A percentile compares a stretch with the other conserved stretches of the same genome.
phyloP scores from a whole-genome alignment of 768 basidiomycete genomes.

The Suillus spraguei region DNA sequence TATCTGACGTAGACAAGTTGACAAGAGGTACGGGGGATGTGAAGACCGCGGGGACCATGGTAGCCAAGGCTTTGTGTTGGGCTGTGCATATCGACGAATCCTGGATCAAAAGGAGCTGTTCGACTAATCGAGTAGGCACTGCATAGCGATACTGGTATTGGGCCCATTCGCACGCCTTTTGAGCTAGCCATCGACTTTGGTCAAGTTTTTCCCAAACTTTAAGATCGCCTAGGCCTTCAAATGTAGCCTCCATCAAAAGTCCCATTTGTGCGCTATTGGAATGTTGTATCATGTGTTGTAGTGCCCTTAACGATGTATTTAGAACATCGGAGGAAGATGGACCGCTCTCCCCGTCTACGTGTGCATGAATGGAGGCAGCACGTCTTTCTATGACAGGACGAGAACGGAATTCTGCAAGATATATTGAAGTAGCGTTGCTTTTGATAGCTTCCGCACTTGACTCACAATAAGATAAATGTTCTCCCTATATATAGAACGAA shows the following conservation, averaged over 20 bases:
- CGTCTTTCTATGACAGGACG: constrained; percentile 79
- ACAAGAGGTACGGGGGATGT: constrained; percentile 80
- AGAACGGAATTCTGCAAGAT: constrained; percentile 82
- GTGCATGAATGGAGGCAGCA: constrained; percentile 87
- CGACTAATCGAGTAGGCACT: constrained; percentile 83
- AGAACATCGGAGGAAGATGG: constrained; percentile 76
- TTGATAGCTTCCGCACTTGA: constrained; percentile 62
- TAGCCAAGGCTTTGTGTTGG: constrained; percentile 63
- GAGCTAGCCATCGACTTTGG: constrained; percentile 83
- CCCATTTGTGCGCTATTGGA: constrained; percentile 77
- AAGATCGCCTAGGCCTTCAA: constrained; percentile 65
- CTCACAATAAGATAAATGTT: not conserved
- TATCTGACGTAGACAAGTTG: constrained; percentile 89
- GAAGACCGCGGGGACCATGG: constrained; percentile 85
- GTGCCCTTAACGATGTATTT: constrained; percentile 68
- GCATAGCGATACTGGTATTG: constrained; percentile 94
- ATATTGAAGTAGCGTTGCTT: constrained; percentile 73
- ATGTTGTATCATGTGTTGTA: constrained; percentile 73
- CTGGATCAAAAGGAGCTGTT: constrained; percentile 67
- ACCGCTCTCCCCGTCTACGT: constrained; percentile 86
- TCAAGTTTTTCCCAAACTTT: constrained; percentile 66
- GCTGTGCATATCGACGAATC: constrained; percentile 49
- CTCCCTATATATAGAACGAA: not conserved
- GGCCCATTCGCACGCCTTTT: constrained; percentile 81
- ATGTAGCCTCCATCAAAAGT: constrained; percentile 69